phyloP scores from a whole-genome alignment of 2,329 filamentous ascomycete genomes.

The Camillea tinctor region DNA sequence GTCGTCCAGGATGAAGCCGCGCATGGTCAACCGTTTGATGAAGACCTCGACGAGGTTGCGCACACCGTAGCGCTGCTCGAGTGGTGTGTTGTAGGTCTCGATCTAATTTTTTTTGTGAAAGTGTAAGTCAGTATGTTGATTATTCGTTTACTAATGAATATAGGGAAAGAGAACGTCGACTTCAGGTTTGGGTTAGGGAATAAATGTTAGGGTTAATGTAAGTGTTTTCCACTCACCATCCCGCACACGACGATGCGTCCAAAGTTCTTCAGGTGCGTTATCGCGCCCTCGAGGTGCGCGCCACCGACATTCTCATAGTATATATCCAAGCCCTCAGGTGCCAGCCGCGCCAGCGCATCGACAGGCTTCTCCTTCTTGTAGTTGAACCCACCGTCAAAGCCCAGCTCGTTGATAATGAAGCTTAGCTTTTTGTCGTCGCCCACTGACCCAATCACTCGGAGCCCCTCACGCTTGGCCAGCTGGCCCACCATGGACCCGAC shows the following conservation, averaged over 20 bases:
- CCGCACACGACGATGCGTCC: constrained; percentile 63
- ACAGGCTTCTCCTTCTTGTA: constrained; percentile 72
- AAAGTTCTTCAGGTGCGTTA: constrained; percentile 60
- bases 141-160: no score
- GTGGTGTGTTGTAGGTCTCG: constrained; percentile 67
- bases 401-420: constrained; percentile 66
- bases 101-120: constrained; percentile 50
- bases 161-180: no score
- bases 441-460: constrained; percentile 72
- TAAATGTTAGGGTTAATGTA: constrained; percentile 1
- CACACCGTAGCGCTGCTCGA: constrained; percentile 60
- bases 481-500: constrained; percentile 76
- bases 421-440: constrained; percentile 74
- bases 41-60: constrained; percentile 65
- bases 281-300: constrained; percentile 62
- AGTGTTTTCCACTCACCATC: constrained; percentile 51
- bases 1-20: constrained; percentile 74
- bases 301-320: constrained; percentile 82
- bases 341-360: constrained; percentile 64
- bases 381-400: constrained; percentile 74
- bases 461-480: constrained; percentile 72
- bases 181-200: constrained; percentile 30
- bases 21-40: constrained; percentile 68
- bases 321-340: constrained; percentile 73
- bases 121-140: no score